These are phyloP conservation scores for Crithidia mellificae DNA, from an alignment of 208 protist species.

Conservation along the genomic window DNA sequence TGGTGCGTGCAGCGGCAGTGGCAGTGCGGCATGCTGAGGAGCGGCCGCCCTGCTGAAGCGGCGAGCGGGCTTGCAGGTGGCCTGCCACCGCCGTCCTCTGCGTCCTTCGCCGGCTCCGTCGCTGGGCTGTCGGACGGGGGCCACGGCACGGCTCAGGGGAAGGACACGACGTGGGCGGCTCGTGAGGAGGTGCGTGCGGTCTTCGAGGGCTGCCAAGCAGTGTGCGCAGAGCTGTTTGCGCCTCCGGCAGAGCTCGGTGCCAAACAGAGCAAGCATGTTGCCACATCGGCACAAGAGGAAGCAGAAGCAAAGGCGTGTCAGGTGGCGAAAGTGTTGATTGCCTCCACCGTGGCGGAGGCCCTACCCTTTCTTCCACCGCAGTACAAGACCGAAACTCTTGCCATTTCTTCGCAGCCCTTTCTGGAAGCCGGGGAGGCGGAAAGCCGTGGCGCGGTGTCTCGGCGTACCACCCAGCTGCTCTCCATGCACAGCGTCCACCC, in stretches of 20 bases:
- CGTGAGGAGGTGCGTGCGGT: slow-evolving; percentile 22
- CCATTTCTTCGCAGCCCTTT: too few relatives aligned
- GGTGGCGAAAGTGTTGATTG: slow-evolving; percentile 17
- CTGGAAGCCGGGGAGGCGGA: too few relatives aligned
- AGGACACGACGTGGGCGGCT: background rate
- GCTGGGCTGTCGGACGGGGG: slow-evolving; percentile 1
- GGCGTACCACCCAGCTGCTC: background rate
- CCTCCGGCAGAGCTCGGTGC: too few relatives aligned
- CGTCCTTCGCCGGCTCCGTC: background rate
- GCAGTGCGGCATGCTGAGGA: slow-evolving; percentile 3
- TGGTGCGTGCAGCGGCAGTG: slow-evolving; percentile 30
- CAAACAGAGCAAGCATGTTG: too few relatives aligned
- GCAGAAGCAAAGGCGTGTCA: background rate
- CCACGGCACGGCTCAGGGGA: background rate
- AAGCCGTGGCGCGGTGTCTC: background rate
- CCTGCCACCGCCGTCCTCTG: slow-evolving; percentile 1
- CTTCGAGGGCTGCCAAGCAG: background rate
- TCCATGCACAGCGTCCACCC: background rate
- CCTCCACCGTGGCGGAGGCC: slow-evolving; percentile 18
- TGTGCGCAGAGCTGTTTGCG: slow-evolving; percentile 16
- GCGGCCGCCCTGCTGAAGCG: background rate
- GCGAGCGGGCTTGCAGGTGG: too few relatives aligned
- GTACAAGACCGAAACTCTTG: slow-evolving; percentile 12
- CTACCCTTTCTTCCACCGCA: slow-evolving; percentile 25
- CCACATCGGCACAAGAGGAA: too few relatives aligned